Evolutionary conservation across 148 eudicot genomes (phyloP).

Genomic region (Euryodendron excelsum): DNA sequence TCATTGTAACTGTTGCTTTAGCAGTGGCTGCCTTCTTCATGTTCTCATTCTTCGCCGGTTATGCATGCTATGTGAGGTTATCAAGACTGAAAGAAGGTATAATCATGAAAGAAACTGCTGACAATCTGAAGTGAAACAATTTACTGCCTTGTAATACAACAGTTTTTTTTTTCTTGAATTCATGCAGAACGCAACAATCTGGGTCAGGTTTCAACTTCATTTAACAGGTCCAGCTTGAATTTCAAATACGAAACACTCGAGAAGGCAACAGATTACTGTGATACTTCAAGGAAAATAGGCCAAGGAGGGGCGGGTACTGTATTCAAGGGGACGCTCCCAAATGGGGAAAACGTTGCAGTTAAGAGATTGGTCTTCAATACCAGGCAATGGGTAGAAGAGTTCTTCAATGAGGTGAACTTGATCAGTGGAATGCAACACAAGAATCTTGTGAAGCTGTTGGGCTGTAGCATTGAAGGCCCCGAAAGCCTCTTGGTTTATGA

Average conservation of each 20-base stretch:
- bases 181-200: conserved; percentile 36
- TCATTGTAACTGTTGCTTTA: conserved; percentile 31
- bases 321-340: conserved; percentile 52
- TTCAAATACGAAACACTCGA: conserved; percentile 54
- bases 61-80: conserved; percentile 33
- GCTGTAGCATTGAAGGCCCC: conserved; percentile 66
- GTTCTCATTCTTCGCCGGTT: conserved; percentile 33
- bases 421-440: conserved; percentile 66
- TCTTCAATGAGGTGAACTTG: conserved; percentile 65
- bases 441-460: conserved; percentile 72
- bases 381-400: conserved; percentile 62
- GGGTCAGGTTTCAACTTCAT: conserved; percentile 31
- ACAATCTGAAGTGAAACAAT: background rate
- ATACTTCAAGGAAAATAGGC: conserved; percentile 46
- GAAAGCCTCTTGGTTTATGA: conserved; percentile 83
- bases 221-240: conserved; percentile 39
- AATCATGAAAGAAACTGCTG: background rate
- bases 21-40: conserved; percentile 30
- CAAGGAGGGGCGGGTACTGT: conserved; percentile 81
- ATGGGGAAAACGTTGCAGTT: conserved; percentile 53
- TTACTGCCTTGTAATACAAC: background rate
- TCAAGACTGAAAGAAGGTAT: conserved; percentile 40
- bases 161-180: conserved; percentile 3
- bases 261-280: conserved; percentile 53
- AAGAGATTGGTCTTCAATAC: conserved; percentile 61